Base-by-base conservation (phyloP, 805 yeast species). In the Maudiozyma barnettii region DNA sequence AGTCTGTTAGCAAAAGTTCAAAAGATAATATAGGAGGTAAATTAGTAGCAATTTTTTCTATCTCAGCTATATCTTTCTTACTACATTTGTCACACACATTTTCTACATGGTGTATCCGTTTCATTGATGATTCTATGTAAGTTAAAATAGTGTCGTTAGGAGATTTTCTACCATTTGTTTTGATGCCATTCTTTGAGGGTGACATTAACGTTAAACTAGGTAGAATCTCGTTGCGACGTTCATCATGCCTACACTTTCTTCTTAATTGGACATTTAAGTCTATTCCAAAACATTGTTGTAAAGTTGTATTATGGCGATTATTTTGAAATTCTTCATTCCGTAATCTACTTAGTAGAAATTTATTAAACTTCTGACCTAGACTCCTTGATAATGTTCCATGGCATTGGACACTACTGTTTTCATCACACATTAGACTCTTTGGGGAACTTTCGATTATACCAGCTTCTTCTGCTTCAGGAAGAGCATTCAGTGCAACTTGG, bases 21-120 rank as follows among this genome's bases (percentile, higher is more conserved):
- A 85, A 64, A 2, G 82, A 72, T 30, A 88, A 60, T 10, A 86
- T 70, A 1, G 83, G 80, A 0, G 95, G 89, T 26, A 82, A 65
- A 39, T 70, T 71, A n/a, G 70, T 67, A 1, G 82, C 73, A 1
- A 71, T 66, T 45, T 74, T 71, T 23, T 72, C 69, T 4, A 77
- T 73, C 52, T 82, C 83, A 33, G 83, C 68, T 4, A 71, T 61
- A 50, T 79, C 90, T 47, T 66, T 70, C 39, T 67, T 66, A 7
- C 70, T 67, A 54, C 84, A 79, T 31, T 67, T 68, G 21, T 74
- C 76, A 58, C 84, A 81, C 55, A 70, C 66, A 21, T 78, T 74
- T 14, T 76, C 72, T 5, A 75, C 71, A 33, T 77, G 75, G 23
- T 70, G 68, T 29, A 61, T 56, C 51, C 76, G 75, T 52, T 74